phyloP scores from a whole-genome alignment of 129 eudicot species.

The Ambrosia trifida region DNA sequence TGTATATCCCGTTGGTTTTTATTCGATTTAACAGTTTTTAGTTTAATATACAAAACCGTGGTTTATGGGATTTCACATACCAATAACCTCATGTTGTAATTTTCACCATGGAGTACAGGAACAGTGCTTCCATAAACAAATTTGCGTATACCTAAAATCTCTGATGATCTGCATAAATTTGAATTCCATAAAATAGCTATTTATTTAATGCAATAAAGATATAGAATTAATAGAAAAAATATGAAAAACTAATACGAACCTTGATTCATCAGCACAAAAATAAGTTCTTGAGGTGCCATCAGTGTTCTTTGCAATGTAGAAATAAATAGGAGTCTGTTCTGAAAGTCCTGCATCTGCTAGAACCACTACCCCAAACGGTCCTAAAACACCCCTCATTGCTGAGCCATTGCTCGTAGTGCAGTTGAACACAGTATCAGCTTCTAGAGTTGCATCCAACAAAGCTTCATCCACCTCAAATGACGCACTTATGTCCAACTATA shows the following conservation, averaged over 20 bases:
- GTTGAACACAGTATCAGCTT: slow-evolving; percentile 51
- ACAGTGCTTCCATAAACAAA: slow-evolving; percentile 64
- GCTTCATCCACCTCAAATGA: slow-evolving; percentile 50
- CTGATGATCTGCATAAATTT: slow-evolving; percentile 58
- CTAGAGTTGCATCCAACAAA: slow-evolving; percentile 32
- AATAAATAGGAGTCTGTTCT: slow-evolving; percentile 74
- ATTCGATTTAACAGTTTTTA: not conserved
- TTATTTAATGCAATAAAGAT: not conserved
- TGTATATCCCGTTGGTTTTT: not conserved
- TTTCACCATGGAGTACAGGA: slow-evolving; percentile 78
- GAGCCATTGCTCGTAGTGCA: slow-evolving; percentile 64
- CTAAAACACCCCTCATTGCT: slow-evolving; percentile 53
- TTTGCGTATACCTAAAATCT: slow-evolving; percentile 59
- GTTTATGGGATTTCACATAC: slow-evolving; percentile 41
- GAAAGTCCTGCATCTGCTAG: slow-evolving; percentile 60
- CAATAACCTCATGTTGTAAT: slow-evolving; percentile 64
- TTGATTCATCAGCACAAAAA: slow-evolving; percentile 81
- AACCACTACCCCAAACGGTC: slow-evolving; percentile 81
- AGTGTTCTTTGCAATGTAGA: slow-evolving; percentile 56
- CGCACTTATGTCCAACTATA: slow-evolving; percentile 68
- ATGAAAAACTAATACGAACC: slow-evolving; percentile 40
- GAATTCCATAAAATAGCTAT: not conserved
- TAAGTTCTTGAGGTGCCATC: slow-evolving; percentile 54
- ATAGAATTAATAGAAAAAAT: not conserved
- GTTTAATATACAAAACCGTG: not conserved